Percentiles rank a stretch among this genome's conserved stretches.
Evolutionary conservation across 192 early-diverging fungal species (phyloP).

Genomic region (Backusella sp.): DNA sequence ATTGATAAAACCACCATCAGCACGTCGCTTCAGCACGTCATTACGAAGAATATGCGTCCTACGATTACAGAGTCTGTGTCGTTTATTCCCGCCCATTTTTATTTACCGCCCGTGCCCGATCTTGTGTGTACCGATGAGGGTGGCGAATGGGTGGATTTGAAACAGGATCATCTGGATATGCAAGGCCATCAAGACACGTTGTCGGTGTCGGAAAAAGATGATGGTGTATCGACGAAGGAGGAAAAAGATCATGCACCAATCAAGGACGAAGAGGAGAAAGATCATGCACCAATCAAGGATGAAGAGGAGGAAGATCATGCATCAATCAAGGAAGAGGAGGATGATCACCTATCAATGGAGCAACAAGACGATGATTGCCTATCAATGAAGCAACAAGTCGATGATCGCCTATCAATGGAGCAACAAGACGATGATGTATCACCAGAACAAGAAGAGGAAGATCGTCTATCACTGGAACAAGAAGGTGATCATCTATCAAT

Average conservation of each 20-base stretch:
- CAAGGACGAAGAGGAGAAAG: background rate
- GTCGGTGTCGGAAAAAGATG: background rate
- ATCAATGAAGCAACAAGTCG: background rate
- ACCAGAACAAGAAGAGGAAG: background rate
- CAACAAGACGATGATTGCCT: background rate
- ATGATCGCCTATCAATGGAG: background rate
- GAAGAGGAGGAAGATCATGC: background rate
- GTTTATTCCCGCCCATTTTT: background rate
- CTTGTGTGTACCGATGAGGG: background rate
- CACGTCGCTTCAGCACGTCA: background rate
- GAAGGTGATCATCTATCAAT: background rate
- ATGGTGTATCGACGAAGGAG: background rate
- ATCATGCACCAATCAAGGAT: background rate
- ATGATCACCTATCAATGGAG: background rate
- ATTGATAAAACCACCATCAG: background rate
- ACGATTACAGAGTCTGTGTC: background rate
- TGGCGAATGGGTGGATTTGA: background rate
- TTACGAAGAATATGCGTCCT: background rate
- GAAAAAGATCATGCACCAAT: background rate
- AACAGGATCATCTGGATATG: background rate
- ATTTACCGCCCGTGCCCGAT: background rate
- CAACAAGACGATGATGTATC: background rate
- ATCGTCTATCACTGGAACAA: no score
- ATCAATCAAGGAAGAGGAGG: background rate
- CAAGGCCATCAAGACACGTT: no score